Evolutionary conservation across 495 filamentous ascomycete genomes (phyloP), one percentile per base, ranked within the genome.

Genomic region (Penicillium subrubescens): DNA sequence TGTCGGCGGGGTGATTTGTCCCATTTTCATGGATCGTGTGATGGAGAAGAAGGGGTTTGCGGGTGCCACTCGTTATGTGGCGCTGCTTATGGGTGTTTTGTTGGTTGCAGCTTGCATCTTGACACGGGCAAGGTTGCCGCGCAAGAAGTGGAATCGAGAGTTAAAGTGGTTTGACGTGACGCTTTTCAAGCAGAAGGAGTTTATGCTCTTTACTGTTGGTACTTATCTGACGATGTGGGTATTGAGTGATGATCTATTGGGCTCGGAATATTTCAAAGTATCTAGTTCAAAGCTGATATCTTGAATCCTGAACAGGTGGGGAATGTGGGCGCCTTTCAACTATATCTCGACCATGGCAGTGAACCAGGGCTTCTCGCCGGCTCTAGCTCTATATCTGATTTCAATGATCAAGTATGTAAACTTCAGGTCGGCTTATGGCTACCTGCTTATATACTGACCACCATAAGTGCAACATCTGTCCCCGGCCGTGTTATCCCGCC

Each of bases 281-380:
- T 5, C 6, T 15, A 7, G 2, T n/a, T 43, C 10, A 17, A 15
- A 43, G 12, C 39, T 43, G 2, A 43, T 5, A 5, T n/a, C 15
- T 43, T 17, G 1, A 43, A 43, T 43, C 44, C 59, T 14, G 11
- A 10, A 52, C 44, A 76, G 73, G 71, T 74, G 70, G 73, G 72
- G 72, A 12, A 31, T 73, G 0, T 77, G 73, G 73, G 71, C 65
- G 10, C 74, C 74, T 2, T 71, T 75, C 46, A 68, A 77, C 51
- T 75, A 67, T 52, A 46, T 77, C 29, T 57, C 69, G 4, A 67
- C 59, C 27, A 72, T 72, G 66, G 73, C 71, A 5, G 35, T 62
- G 7, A 48, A 64, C 10, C 39, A 48, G 6, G 71, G 71, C 2
- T 71, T 73, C 33, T 62, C 69, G 4, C 61, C 68, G 0, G 61